Evolutionary conservation across 768 basidiomycete genomes (phyloP).

Genomic region (Pleurotus citrinopileatus): DNA sequence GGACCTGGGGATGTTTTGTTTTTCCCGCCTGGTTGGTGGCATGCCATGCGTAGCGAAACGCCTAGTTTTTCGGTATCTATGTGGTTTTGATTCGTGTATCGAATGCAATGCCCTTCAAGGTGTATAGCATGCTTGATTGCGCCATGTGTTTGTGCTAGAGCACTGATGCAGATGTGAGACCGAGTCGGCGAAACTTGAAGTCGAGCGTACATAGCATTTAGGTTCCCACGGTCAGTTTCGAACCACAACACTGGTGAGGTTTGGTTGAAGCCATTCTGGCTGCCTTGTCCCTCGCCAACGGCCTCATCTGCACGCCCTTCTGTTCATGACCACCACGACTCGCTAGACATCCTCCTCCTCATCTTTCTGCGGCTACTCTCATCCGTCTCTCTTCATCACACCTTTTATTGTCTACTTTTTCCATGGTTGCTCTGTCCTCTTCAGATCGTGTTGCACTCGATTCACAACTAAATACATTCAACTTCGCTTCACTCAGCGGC

Average conservation of each 20-base stretch:
- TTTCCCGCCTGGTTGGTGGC: constrained; percentile 95
- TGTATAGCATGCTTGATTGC: neutral
- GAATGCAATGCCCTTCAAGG: neutral
- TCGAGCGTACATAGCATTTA: neutral
- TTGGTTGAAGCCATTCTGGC: constrained; percentile 7
- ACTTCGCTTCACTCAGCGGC: constrained; percentile 10
- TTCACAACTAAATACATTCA: constrained; percentile 11
- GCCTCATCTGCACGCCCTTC: constrained; percentile 7
- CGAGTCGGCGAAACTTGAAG: neutral
- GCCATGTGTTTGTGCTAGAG: neutral
- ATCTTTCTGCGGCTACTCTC: neutral
- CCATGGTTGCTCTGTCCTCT: constrained; percentile 10
- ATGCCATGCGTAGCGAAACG: constrained; percentile 82
- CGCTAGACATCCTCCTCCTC: constrained; percentile 7
- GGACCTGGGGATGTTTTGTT: constrained; percentile 84
- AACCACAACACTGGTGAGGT: neutral
- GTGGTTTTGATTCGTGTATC: constrained; percentile 78
- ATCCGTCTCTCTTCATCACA: neutral
- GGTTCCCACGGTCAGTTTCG: constrained; percentile 3
- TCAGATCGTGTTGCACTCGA: constrained; percentile 5
- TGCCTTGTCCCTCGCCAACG: neutral
- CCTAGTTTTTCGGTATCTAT: constrained; percentile 86
- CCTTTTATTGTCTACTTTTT: constrained; percentile 2
- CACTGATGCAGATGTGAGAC: too few relatives aligned
- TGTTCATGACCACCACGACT: constrained; percentile 16